Evolutionary conservation across 148 eudicot genomes (phyloP), one percentile per base, ranked within the genome.

Genomic region (Agrostemma githago): DNA sequence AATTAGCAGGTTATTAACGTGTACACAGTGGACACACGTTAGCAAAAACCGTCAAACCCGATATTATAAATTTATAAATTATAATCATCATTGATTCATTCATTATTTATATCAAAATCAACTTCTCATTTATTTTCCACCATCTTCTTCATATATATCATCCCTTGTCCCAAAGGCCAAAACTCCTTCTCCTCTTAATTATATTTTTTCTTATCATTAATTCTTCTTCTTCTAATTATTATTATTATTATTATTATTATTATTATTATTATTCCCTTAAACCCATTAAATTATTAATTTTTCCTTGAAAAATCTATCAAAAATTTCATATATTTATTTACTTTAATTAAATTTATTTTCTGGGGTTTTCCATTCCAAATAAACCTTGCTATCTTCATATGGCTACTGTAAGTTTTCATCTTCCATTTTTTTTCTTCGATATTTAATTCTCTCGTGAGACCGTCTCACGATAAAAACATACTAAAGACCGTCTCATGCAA

Each of bases 391-490:
- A 60, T 69, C 74, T 79, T 53, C 48, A 79, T 26, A 26, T 79
- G 82, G 75, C 82, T 26, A 26, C 34, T 62, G 82, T 79, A 74
- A 79, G 82, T 62, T 68, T 38, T 62, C 62, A 20, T 2, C 16
- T 38, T 34, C 4, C n/a, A 40, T 62, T 20, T 15, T 40, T 16
- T 3, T 17, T 41, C 12, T 54, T 68, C 26, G 63, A 17, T 14
- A 59, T 37, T 37, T 16, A 3, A 12, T 8, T 62, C 15, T n/a
- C n/a, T n/a, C n/a, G n/a, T n/a, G n/a, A n/a, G n/a, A n/a, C n/a
- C n/a, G n/a, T n/a, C n/a, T n/a, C n/a, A n/a, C n/a, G n/a, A n/a
- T n/a, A n/a, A n/a, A n/a, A n/a, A n/a, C n/a, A n/a, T n/a, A n/a
- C n/a, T n/a, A n/a, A n/a, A n/a, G n/a, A n/a, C n/a, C n/a, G n/a